Evolutionary conservation across 306 rosid species (phyloP), one percentile per base, ranked within the genome.

Genomic region (Pueraria montana): DNA sequence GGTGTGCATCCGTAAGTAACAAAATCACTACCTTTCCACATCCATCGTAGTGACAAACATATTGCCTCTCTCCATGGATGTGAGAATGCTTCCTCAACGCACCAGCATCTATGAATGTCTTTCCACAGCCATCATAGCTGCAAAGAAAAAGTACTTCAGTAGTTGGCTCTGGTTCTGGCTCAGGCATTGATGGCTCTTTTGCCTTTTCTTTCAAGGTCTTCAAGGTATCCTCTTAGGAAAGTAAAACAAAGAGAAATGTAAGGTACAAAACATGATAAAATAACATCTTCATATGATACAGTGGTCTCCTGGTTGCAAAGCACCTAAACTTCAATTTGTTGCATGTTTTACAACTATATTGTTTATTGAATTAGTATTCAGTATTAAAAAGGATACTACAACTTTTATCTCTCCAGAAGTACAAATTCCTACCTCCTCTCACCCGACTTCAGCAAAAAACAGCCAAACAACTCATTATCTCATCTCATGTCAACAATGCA

Each of bases 21-120:
- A 82, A 52, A 74, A 24, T 45, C 14, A 71, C 53, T 90, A 96
- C 98, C 97, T 96, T 96, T 89, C 98, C 97, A 80, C 99, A 96
- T 14, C 99, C 99, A 34, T 91, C 94, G 32, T 91, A 92, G 78
- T 88, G 97, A 77, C 99, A 96, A 66, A 90, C 89, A 87, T 83
- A 94, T 70, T 94, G 99, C 79, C 95, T 92, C 90, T 94, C 99
- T 78, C 97, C 99, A 82, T 96, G 99, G 75, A 96, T 92, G 84
- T 96, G 97, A 81, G 99, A 92, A 74, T 96, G 99, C 89, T 96
- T 96, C 90, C 95, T 92, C 90, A 96, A 90, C 59, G 99, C 98
- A 83, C 96, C 93, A n/a, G 97, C 97, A 86, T 96, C 99, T 72
- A 94, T 94, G 77, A 96, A 96, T 76, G 98, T 92, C 91, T 94